phyloP scores from a whole-genome alignment of 208 protist genomes.

The Wallacemonas sp. region DNA sequence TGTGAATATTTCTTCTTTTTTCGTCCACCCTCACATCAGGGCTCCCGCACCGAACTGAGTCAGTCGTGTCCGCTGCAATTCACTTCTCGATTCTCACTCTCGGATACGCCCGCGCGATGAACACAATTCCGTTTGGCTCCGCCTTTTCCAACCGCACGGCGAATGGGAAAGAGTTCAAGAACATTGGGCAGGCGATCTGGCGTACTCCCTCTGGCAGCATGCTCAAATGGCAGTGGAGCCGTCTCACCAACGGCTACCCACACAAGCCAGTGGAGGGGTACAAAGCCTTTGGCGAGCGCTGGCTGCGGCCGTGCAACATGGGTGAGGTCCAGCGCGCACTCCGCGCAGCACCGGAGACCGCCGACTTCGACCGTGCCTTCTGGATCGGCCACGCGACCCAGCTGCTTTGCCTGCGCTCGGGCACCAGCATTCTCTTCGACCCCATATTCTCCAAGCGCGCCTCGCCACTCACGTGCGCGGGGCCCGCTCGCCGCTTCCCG shows the following conservation, averaged over 20 bases:
- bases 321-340: conserved; percentile 24
- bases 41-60: no score
- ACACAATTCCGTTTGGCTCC: conserved; percentile 21
- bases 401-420: conserved; percentile 62
- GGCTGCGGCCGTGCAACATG: conserved; percentile 39
- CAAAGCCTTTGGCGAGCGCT: conserved; percentile 34
- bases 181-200: conserved; percentile 19
- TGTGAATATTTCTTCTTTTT: no score
- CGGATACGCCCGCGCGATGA: background rate
- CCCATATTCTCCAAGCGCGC: conserved; percentile 71
- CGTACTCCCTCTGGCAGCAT: background rate
- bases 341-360: background rate
- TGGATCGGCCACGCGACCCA: conserved; percentile 82
- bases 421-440: conserved; percentile 79
- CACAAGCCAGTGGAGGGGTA: conserved; percentile 35
- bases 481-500: conserved; percentile 36
- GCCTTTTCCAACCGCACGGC: conserved; percentile 46
- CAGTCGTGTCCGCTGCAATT: no score
- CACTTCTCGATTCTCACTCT: no score
- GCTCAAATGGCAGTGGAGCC: conserved; percentile 13
- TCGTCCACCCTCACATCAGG: no score
- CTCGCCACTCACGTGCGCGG: conserved; percentile 58
- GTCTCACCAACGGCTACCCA: background rate
- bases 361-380: conserved; percentile 34
- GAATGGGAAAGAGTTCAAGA: conserved; percentile 60